Evolutionary conservation across 23 red algal species (phyloP).

Genomic region (Gracilaria gracilis): DNA sequence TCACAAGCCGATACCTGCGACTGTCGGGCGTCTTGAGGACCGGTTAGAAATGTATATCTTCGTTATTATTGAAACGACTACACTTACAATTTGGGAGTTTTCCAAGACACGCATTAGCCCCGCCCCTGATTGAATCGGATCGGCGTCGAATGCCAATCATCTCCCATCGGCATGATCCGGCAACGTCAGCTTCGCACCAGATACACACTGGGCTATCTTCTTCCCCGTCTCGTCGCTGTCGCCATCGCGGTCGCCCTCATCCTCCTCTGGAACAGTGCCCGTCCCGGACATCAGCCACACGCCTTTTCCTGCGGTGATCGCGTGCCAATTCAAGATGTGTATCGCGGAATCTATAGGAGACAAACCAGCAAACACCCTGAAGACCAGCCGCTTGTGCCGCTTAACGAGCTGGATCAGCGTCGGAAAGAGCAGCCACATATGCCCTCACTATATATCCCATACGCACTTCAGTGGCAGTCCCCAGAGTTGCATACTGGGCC

Average conservation of each 20-base stretch:
- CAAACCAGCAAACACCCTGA: background rate
- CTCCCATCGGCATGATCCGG: background rate
- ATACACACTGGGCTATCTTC: background rate
- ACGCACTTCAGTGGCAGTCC: background rate
- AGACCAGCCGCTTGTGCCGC: background rate
- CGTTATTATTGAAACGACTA: too few relatives aligned
- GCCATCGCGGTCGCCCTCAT: background rate
- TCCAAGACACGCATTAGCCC: too few relatives aligned
- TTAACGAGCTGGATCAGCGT: slow-evolving; percentile 6
- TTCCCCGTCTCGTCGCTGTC: background rate
- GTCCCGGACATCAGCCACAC: background rate
- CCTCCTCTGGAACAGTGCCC: background rate
- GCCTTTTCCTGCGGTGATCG: slow-evolving; percentile 13
- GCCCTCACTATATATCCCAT: background rate
- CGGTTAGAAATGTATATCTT: too few relatives aligned
- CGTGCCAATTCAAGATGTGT: slow-evolving; percentile 11
- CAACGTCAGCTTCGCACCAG: background rate
- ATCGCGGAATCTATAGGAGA: background rate
- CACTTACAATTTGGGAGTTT: too few relatives aligned
- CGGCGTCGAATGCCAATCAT: background rate
- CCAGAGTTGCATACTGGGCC: background rate
- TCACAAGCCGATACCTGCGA: too few relatives aligned
- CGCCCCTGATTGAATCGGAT: too few relatives aligned
- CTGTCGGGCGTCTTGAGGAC: too few relatives aligned
- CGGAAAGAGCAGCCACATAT: background rate